These are phyloP conservation scores for Xylaria cubensis DNA, from an alignment of 495 filamentous ascomycete genomes.

Conservation along the genomic window DNA sequence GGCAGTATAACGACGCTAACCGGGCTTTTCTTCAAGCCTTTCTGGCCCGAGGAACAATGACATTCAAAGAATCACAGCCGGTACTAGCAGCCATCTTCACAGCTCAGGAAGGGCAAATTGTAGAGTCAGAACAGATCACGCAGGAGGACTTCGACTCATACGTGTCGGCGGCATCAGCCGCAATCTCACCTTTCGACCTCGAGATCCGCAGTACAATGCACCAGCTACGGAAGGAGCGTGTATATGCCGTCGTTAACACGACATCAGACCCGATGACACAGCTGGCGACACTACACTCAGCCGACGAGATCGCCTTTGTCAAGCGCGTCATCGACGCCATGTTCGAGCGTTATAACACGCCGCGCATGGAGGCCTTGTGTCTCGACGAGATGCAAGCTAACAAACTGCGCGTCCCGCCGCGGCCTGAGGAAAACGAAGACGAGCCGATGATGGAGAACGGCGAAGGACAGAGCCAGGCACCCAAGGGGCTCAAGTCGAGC, in stretches of 20 bases:
- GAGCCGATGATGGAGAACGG: background rate
- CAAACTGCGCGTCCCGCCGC: constrained; percentile 59
- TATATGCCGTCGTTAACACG: constrained; percentile 86
- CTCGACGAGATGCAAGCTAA: constrained; percentile 78
- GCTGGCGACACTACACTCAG: constrained; percentile 77
- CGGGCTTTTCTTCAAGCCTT: constrained; percentile 95
- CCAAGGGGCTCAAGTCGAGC: constrained; percentile 70
- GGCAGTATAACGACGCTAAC: constrained; percentile 62
- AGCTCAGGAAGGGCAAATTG: constrained; percentile 52
- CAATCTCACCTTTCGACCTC: constrained; percentile 79
- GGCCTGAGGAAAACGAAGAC: constrained; percentile 50
- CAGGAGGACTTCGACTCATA: constrained; percentile 70
- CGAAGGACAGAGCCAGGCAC: constrained; percentile 29
- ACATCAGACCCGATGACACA: constrained; percentile 83
- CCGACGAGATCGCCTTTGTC: constrained; percentile 90
- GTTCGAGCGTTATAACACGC: constrained; percentile 86
- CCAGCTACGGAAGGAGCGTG: constrained; percentile 61
- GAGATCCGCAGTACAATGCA: constrained; percentile 78
- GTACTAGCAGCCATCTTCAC: constrained; percentile 79
- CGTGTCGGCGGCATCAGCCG: constrained; percentile 71
- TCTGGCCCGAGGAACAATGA: constrained; percentile 77
- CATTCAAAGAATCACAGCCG: constrained; percentile 71
- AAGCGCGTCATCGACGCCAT: constrained; percentile 89
- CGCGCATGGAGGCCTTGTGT: constrained; percentile 77
- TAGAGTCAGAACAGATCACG: constrained; percentile 63